These are phyloP conservation scores for Hyaloscypha hepaticicola DNA, from an alignment of 495 filamentous ascomycete species.

Conservation along the genomic window DNA sequence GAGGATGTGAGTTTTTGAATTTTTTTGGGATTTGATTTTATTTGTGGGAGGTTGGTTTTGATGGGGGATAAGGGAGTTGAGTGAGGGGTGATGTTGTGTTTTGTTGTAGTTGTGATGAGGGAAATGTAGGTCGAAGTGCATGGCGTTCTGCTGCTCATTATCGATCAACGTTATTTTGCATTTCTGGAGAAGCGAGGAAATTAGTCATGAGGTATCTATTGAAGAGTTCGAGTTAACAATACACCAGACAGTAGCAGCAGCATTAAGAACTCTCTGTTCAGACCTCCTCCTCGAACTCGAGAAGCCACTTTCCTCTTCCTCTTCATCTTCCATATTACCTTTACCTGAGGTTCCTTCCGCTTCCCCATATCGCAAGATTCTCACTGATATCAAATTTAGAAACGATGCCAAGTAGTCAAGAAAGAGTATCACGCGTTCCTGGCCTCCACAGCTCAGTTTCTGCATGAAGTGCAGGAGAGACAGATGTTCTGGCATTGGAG, in stretches of 20 bases:
- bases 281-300: slow-evolving; percentile 24
- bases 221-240: background rate
- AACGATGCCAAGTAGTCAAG: slow-evolving; percentile 15
- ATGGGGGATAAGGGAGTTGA: background rate
- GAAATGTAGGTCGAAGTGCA: too few relatives aligned
- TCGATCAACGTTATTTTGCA: too few relatives aligned
- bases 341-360: background rate
- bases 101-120: too few relatives aligned
- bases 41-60: background rate
- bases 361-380: background rate
- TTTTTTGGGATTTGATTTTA: background rate
- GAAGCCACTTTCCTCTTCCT: slow-evolving; percentile 16
- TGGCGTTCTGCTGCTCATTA: too few relatives aligned
- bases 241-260: slow-evolving; percentile 21
- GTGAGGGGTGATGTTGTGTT: too few relatives aligned
- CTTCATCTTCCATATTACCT: background rate
- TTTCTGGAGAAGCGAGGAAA: background rate
- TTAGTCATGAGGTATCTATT: too few relatives aligned
- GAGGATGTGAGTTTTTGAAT: slow-evolving; percentile 26
- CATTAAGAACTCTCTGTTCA: slow-evolving; percentile 19
- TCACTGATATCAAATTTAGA: background rate
- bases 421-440: slow-evolving; percentile 29
- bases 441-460: slow-evolving; percentile 22
- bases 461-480: slow-evolving; percentile 23
- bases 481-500: slow-evolving; percentile 26